Percentiles rank a stretch among this genome's conserved stretches.
These are phyloP conservation scores for button mushroom (Agaricus bisporus) DNA, from an alignment of 768 basidiomycete genomes.

Conservation along the genomic window DNA sequence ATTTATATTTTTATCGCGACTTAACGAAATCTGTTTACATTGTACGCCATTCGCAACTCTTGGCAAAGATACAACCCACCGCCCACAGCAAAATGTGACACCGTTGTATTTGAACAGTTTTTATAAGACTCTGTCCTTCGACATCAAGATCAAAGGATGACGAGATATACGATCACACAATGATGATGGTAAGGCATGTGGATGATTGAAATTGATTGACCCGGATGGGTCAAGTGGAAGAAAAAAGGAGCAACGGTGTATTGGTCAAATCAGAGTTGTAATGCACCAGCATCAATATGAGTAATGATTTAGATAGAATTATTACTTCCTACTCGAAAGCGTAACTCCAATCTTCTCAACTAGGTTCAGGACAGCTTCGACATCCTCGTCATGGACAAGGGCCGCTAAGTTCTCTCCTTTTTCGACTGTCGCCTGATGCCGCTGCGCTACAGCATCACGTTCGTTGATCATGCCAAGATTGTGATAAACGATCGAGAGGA, in stretches of 20 bases:
- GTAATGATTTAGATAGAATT: neutral
- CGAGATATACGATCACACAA: slow-evolving; percentile 41
- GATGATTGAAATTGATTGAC: slow-evolving; percentile 36
- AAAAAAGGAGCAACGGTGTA: slow-evolving; percentile 47
- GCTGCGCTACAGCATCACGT: slow-evolving; percentile 47
- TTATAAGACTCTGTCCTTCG: slow-evolving; percentile 43
- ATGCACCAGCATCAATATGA: neutral
- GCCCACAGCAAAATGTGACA: slow-evolving; percentile 23
- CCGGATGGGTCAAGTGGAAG: slow-evolving; percentile 41
- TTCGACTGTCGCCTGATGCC: slow-evolving; percentile 41
- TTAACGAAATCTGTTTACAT: too few species aligned
- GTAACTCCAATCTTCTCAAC: slow-evolving; percentile 54
- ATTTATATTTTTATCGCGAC: too few species aligned
- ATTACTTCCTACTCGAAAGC: slow-evolving; percentile 32
- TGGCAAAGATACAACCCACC: slow-evolving; percentile 53
- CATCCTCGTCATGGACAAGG: slow-evolving; percentile 43
- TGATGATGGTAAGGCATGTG: slow-evolving; percentile 50
- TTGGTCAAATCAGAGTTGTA: slow-evolving; percentile 37
- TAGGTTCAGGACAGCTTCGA: slow-evolving; percentile 48
- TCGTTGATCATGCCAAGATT: slow-evolving; percentile 52
- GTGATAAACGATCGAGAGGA: slow-evolving; percentile 65
- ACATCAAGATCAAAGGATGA: slow-evolving; percentile 34
- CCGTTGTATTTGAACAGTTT: slow-evolving; percentile 41
- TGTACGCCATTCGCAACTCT: slow-evolving; percentile 37
- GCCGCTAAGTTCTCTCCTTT: slow-evolving; percentile 35